A percentile compares a stretch with the other conserved stretches of the same genome.
These are phyloP conservation scores for Rehmannia glutinosa DNA, from an alignment of 257 asterid species.

Conservation along the genomic window DNA sequence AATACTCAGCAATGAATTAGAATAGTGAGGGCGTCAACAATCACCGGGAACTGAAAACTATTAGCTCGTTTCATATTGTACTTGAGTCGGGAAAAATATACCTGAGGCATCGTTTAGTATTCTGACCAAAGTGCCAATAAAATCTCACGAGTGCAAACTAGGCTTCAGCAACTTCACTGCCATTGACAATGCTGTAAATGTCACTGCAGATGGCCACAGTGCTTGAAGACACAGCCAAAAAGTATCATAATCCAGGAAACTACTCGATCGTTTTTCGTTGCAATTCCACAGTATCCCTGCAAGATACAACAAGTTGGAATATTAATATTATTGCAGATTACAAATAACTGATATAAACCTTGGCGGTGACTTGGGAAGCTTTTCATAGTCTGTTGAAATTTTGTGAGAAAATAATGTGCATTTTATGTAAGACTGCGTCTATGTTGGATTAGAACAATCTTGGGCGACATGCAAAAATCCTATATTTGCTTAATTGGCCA, in stretches of 20 bases:
- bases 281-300: constrained; percentile 70
- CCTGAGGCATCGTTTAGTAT: constrained; percentile 7
- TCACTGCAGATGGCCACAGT: constrained; percentile 86
- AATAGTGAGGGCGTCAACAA: background rate
- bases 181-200: constrained; percentile 51
- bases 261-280: constrained; percentile 57
- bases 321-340: background rate
- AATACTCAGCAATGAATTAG: background rate
- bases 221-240: constrained; percentile 72
- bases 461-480: background rate
- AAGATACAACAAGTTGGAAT: background rate
- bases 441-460: background rate
- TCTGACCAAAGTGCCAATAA: background rate
- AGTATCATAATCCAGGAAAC: constrained; percentile 74
- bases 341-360: background rate
- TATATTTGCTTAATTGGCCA: too few relatives aligned
- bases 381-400: too few relatives aligned
- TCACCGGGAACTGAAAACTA: too few relatives aligned
- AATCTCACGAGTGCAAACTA: constrained; percentile 3
- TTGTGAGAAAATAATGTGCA: background rate
- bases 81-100: background rate
- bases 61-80: background rate
- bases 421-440: background rate
- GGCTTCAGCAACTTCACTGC: constrained; percentile 30
- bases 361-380: too few relatives aligned